phyloP scores from a whole-genome alignment of 768 basidiomycete genomes.

The Strobilomyces dryophilus region DNA sequence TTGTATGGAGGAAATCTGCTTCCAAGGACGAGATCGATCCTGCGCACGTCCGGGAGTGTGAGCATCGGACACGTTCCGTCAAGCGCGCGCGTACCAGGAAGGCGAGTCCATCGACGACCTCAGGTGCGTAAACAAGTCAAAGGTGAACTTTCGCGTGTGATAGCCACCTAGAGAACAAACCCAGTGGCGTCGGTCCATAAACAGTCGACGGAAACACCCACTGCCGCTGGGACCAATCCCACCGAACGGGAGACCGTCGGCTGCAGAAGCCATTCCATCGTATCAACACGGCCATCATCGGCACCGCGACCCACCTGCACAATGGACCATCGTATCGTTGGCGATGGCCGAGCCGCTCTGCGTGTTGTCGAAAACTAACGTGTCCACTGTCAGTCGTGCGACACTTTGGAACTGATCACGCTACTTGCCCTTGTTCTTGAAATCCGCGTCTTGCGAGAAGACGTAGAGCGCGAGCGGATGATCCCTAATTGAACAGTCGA shows the following conservation, averaged over 20 bases:
- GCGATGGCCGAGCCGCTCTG: slow-evolving; percentile 65
- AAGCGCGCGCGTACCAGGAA: slow-evolving; percentile 22
- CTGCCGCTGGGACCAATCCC: slow-evolving; percentile 72
- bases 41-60: slow-evolving; percentile 2
- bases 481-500: slow-evolving; percentile 43
- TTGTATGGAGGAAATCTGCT: slow-evolving; percentile 29
- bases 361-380: slow-evolving; percentile 62
- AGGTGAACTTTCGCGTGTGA: slow-evolving; percentile 69
- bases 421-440: slow-evolving; percentile 57
- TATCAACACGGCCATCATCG: not conserved
- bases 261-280: slow-evolving; percentile 23
- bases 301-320: slow-evolving; percentile 39
- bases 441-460: slow-evolving; percentile 55
- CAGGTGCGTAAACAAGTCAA: slow-evolving; percentile 75
- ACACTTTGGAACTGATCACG: not conserved
- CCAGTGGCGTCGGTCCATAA: not conserved
- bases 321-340: slow-evolving; percentile 68
- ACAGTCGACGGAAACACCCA: slow-evolving; percentile 32
- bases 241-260: slow-evolving; percentile 67
- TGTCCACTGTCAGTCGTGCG: not conserved
- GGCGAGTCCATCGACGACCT: slow-evolving; percentile 51
- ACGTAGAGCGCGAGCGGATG: slow-evolving; percentile 76
- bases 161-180: slow-evolving; percentile 46
- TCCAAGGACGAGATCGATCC: slow-evolving; percentile 25
- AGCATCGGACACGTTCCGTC: not conserved